Evolutionary conservation across 192 early-diverging fungal genomes (phyloP).

Genomic region (Coemansia sp.): DNA sequence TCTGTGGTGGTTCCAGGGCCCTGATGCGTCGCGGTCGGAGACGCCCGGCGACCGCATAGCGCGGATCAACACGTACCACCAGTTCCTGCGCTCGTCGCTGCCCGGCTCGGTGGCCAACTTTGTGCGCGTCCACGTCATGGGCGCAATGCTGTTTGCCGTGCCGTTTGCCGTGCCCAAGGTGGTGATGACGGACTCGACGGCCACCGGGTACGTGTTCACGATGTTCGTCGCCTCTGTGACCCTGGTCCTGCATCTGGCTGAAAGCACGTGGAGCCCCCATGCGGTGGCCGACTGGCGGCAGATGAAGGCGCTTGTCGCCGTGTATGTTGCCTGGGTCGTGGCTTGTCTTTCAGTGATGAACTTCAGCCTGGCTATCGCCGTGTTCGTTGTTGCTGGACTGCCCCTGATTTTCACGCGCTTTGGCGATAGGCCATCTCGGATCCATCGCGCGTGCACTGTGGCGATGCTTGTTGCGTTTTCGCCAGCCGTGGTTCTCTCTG

Average conservation of each 20-base stretch:
- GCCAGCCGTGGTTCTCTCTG: slow-evolving; percentile 51
- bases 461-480: slow-evolving; percentile 46
- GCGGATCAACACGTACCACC: slow-evolving; percentile 39
- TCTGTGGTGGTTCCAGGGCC: slow-evolving; percentile 53
- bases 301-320: slow-evolving; percentile 36
- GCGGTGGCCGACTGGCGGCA: slow-evolving; percentile 40
- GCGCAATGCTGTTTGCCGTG: slow-evolving; percentile 24
- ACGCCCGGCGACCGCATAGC: slow-evolving; percentile 39
- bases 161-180: slow-evolving; percentile 23
- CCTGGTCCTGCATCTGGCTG: slow-evolving; percentile 56
- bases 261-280: slow-evolving; percentile 52
- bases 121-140: slow-evolving; percentile 50
- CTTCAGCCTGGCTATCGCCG: slow-evolving; percentile 64
- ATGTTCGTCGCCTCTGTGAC: slow-evolving; percentile 31
- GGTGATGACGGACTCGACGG: slow-evolving; percentile 22
- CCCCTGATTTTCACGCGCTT: slow-evolving; percentile 62
- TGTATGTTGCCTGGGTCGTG: slow-evolving; percentile 58
- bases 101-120: slow-evolving; percentile 26
- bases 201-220: slow-evolving; percentile 29
- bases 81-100: slow-evolving; percentile 35
- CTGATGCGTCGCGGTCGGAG: slow-evolving; percentile 30
- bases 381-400: slow-evolving; percentile 58
- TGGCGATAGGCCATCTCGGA: slow-evolving; percentile 14
- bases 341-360: slow-evolving; percentile 69
- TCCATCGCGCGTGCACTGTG: slow-evolving; percentile 9